Evolutionary conservation across 2,329 filamentous ascomycete species (phyloP).

Genomic region (Ceratocystis eucalypticola): DNA sequence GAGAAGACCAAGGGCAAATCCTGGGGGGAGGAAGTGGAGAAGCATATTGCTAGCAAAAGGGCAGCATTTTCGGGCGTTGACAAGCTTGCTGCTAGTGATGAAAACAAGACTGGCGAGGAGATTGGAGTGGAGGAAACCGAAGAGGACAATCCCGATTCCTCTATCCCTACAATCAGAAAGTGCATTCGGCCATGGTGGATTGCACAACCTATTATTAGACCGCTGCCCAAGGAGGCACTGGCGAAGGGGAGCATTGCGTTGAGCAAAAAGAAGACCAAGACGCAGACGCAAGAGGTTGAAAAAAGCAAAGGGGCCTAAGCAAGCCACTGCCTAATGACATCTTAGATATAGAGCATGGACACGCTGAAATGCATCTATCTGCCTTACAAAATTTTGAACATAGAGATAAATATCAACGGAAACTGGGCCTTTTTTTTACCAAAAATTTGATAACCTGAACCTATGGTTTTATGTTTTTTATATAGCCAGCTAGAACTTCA

Average conservation of each 20-base stretch:
- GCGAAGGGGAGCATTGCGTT: conserved; percentile 63
- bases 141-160: conserved; percentile 41
- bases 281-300: conserved; percentile 25
- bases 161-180: conserved; percentile 42
- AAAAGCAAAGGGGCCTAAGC: not conserved
- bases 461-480: not conserved
- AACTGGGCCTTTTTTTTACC: not conserved
- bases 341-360: not conserved
- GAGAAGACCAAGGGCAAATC: conserved; percentile 38
- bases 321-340: not conserved
- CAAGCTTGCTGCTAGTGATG: conserved; percentile 19
- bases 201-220: conserved; percentile 73
- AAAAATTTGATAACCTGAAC: not conserved
- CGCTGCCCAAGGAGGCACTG: conserved; percentile 74
- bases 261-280: conserved; percentile 53
- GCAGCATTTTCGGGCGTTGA: conserved; percentile 13
- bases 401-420: not conserved
- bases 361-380: not conserved
- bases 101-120: conserved; percentile 21
- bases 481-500: not conserved
- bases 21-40: conserved; percentile 30
- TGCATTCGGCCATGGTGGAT: conserved; percentile 84
- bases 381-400: not conserved
- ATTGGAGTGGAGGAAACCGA: conserved; percentile 30
- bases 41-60: conserved; percentile 19